phyloP scores from a whole-genome alignment of 345 rosid species.

The Anacardium occidentale region DNA sequence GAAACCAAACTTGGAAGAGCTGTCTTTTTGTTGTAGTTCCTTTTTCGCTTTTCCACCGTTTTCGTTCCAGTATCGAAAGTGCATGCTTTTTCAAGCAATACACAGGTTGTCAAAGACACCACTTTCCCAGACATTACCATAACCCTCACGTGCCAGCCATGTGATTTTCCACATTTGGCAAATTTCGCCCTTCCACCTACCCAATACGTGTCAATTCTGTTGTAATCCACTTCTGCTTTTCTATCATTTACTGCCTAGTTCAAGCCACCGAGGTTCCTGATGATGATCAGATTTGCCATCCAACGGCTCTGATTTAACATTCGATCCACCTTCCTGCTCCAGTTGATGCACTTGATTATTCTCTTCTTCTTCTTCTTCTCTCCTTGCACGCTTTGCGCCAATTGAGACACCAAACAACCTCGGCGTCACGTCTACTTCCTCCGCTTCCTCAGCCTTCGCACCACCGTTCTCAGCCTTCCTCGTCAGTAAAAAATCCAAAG shows the following conservation, averaged over 20 bases:
- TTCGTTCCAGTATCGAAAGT: background rate
- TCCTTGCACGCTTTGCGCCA: constrained; percentile 67
- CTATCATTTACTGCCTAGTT: constrained; percentile 56
- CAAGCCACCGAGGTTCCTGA: constrained; percentile 55
- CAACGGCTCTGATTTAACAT: constrained; percentile 61
- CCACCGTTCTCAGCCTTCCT: constrained; percentile 30
- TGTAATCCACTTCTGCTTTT: background rate
- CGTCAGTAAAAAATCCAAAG: constrained; percentile 44
- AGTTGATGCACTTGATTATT: constrained; percentile 23
- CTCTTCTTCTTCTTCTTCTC: constrained; percentile 44
- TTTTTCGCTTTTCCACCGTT: background rate
- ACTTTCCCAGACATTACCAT: background rate
- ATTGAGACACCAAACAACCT: constrained; percentile 84
- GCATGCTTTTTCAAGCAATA: background rate
- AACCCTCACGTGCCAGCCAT: background rate
- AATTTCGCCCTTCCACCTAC: too few relatives aligned
- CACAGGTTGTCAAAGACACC: background rate
- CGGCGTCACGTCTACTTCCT: constrained; percentile 45
- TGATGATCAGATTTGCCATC: constrained; percentile 43
- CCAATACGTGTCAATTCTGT: background rate
- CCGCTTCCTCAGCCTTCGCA: constrained; percentile 11
- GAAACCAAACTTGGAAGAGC: background rate
- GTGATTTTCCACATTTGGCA: background rate
- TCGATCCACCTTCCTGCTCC: constrained; percentile 29
- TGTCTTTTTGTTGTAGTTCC: background rate